These are phyloP conservation scores for Lentinula detonsa DNA, from an alignment of 768 basidiomycete species.

Conservation along the genomic window DNA sequence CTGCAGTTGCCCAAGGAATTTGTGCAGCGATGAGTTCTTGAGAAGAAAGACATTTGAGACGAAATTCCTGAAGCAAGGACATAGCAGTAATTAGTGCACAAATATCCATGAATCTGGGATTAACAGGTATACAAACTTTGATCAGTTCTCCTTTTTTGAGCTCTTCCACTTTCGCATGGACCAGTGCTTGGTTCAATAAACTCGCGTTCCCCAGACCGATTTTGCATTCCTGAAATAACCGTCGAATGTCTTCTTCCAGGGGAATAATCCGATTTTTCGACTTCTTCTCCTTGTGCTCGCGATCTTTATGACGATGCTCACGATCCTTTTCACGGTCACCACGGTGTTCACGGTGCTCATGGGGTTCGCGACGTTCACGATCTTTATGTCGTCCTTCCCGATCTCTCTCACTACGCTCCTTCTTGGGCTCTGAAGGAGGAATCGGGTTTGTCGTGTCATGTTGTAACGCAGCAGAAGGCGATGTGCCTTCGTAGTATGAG, in stretches of 20 bases:
- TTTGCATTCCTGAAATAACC: slow-evolving; percentile 80
- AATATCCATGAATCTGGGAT: background rate
- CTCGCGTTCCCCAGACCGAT: slow-evolving; percentile 79
- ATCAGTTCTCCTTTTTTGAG: slow-evolving; percentile 41
- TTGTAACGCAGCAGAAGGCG: background rate
- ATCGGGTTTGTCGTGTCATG: background rate
- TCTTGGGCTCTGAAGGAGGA: background rate
- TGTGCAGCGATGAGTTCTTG: slow-evolving; percentile 84
- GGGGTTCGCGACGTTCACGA: slow-evolving; percentile 13
- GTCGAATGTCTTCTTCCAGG: slow-evolving; percentile 77
- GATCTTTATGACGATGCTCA: slow-evolving; percentile 8
- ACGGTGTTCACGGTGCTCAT: background rate
- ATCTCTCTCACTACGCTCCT: slow-evolving; percentile 11
- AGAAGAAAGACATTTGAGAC: slow-evolving; percentile 68
- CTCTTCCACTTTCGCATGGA: slow-evolving; percentile 65
- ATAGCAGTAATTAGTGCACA: slow-evolving; percentile 1
- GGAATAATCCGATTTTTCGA: slow-evolving; percentile 44
- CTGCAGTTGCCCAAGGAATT: slow-evolving; percentile 86
- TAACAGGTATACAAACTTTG: slow-evolving; percentile 36
- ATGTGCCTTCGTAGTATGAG: slow-evolving; percentile 21
- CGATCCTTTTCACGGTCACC: background rate
- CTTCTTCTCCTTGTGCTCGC: slow-evolving; percentile 14
- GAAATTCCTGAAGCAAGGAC: slow-evolving; percentile 62
- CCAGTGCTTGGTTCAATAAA: slow-evolving; percentile 65
- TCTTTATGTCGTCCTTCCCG: slow-evolving; percentile 22